Percentiles rank a stretch among this genome's conserved stretches.
phyloP scores from a whole-genome alignment of 345 rosid genomes.

The Microcos paniculata region DNA sequence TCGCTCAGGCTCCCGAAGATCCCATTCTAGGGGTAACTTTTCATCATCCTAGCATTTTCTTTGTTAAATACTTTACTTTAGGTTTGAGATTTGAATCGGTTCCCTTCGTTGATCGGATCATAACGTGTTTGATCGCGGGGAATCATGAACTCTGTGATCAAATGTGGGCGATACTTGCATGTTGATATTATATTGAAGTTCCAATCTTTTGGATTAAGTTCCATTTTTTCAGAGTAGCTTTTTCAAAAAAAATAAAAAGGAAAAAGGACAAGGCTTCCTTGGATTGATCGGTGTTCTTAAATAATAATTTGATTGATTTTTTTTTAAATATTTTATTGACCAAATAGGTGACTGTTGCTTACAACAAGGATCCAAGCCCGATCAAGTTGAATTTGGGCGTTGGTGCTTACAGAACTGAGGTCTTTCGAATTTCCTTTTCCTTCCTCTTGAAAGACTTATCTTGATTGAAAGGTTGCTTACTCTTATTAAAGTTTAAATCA shows the following conservation, averaged over 20 bases:
- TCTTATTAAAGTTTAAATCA: neutral
- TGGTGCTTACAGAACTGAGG: slow-evolving; percentile 99
- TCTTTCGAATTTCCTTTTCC: slow-evolving; percentile 15
- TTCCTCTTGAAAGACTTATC: neutral
- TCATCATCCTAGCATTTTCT: neutral
- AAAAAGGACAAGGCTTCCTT: neutral
- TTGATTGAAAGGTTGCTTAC: neutral
- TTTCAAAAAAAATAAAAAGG: neutral
- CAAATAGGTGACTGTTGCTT: slow-evolving; percentile 86
- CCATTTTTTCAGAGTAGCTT: neutral
- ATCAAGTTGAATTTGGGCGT: slow-evolving; percentile 86
- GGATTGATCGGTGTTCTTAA: neutral
- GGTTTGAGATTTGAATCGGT: slow-evolving; percentile 3
- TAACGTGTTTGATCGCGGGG: neutral
- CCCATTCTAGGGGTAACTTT: slow-evolving; percentile 59
- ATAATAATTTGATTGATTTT: neutral
- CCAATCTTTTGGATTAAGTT: neutral
- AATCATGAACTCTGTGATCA: neutral
- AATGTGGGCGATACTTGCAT: neutral
- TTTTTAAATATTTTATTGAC: neutral
- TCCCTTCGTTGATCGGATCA: slow-evolving; percentile 9
- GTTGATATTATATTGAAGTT: neutral
- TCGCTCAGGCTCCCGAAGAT: slow-evolving; percentile 64
- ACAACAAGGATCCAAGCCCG: slow-evolving; percentile 90
- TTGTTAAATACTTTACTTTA: neutral